Evolutionary conservation across 2,329 filamentous ascomycete genomes (phyloP).

Genomic region (Fusarium mundagurra): DNA sequence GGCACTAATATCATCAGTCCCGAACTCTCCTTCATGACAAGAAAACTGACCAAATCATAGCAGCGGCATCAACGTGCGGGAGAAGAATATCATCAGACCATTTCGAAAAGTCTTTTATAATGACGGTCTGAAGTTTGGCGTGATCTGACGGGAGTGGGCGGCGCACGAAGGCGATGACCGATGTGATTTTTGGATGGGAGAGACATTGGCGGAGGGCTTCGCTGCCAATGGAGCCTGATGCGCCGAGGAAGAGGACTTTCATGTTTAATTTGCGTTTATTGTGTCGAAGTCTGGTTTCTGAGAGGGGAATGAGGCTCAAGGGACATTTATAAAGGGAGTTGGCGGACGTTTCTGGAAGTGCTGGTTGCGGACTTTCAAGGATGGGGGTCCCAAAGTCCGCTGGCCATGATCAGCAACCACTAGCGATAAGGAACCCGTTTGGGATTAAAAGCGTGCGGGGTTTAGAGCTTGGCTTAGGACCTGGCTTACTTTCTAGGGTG

Average conservation of each 20-base stretch:
- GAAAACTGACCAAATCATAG: slow-evolving; percentile 38
- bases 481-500: neutral
- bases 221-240: slow-evolving; percentile 48
- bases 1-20: slow-evolving; percentile 4
- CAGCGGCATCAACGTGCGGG: slow-evolving; percentile 29
- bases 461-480: neutral
- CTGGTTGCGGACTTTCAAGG: neutral
- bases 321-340: accelerated
- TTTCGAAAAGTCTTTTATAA: slow-evolving; percentile 32
- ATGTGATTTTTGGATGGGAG: slow-evolving; percentile 42
- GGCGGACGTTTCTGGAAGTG: neutral
- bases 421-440: neutral
- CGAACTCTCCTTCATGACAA: accelerated
- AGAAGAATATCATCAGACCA: slow-evolving; percentile 28
- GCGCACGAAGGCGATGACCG: slow-evolving; percentile 47
- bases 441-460: accelerated
- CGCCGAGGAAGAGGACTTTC: slow-evolving; percentile 51
- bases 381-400: neutral
- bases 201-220: slow-evolving; percentile 48
- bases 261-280: slow-evolving; percentile 10
- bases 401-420: neutral
- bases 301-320: neutral
- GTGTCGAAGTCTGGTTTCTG: accelerated
- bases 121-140: slow-evolving; percentile 21
- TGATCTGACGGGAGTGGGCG: slow-evolving; percentile 38